Conservation (phyloP, 495 filamentous ascomycete species). For the Neurospora tetraspora region DNA sequence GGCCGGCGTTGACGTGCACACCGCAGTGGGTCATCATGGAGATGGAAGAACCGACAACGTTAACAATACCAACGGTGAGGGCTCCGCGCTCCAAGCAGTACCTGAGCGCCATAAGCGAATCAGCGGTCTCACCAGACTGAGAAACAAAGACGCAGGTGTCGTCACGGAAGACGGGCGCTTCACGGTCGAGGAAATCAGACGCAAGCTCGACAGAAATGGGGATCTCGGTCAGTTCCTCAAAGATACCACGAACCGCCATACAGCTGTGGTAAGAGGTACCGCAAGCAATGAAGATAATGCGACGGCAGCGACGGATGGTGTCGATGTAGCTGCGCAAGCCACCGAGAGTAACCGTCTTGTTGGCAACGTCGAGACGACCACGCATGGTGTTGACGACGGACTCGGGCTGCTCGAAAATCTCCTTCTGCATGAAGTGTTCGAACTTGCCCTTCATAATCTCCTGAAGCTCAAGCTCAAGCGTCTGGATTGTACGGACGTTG, state of each 20-base stretch:
- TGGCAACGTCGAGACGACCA: conserved; percentile 85
- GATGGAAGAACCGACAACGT: conserved; percentile 95
- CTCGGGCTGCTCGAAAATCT: conserved; percentile 99
- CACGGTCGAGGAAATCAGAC: conserved; percentile 93
- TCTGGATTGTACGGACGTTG: conserved; percentile 95
- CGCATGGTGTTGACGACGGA: conserved; percentile 99
- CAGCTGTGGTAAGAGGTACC: conserved; percentile 97
- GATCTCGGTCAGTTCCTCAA: conserved; percentile 96
- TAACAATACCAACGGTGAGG: conserved; percentile 94
- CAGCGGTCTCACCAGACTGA: conserved; percentile 97
- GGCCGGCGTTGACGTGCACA: conserved; percentile 98
- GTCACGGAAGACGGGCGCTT: conserved; percentile 98
- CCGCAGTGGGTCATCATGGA: conserved; percentile 97
- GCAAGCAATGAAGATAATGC: conserved; percentile 97
- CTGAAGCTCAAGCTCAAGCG: conserved; percentile 94
- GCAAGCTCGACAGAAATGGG: conserved; percentile 94
- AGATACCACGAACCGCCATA: conserved; percentile 96
- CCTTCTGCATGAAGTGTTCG: conserved; percentile 99
- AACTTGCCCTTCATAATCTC: conserved; percentile 99
- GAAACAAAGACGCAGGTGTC: conserved; percentile 99
- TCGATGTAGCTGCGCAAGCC: conserved; percentile 90
- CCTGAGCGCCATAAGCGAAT: conserved; percentile 90
- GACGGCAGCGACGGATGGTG: conserved; percentile 89
- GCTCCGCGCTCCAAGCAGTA: conserved; percentile 97
- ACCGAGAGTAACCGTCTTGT: conserved; percentile 91